A percentile compares a stretch with the other conserved stretches of the same genome.
Evolutionary conservation across 345 rosid genomes (phyloP).

Genomic region (Gossypium raimondii): DNA sequence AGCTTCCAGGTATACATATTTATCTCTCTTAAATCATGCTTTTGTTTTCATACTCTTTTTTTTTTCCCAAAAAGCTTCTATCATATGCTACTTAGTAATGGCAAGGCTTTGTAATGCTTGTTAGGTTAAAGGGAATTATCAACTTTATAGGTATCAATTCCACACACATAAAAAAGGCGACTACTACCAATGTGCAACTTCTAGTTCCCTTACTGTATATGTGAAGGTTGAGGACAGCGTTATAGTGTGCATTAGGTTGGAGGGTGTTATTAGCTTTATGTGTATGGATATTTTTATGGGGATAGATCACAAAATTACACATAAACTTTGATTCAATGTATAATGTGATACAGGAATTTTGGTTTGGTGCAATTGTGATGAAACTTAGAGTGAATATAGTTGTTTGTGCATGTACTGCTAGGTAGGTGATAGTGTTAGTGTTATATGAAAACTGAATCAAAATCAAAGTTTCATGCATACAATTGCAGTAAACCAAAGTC

Average conservation of each 20-base stretch:
- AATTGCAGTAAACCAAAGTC: neutral
- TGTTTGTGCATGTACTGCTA: neutral
- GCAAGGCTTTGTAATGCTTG: neutral
- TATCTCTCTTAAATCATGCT: conserved; percentile 7
- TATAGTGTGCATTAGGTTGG: neutral
- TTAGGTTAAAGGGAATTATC: neutral
- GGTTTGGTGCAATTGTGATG: neutral
- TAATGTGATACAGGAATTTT: neutral
- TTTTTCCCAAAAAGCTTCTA: neutral
- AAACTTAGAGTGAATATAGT: neutral
- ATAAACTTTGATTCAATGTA: neutral
- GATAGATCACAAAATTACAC: neutral
- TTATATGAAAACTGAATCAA: neutral
- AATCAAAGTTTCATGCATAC: neutral
- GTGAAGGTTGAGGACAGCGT: neutral
- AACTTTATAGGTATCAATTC: conserved; percentile 4
- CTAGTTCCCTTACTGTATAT: neutral
- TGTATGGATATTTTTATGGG: neutral
- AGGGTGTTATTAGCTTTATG: neutral
- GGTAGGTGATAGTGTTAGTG: neutral
- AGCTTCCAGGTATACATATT: conserved; percentile 70
- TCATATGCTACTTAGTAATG: neutral
- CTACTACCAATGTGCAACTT: neutral
- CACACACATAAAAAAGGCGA: neutral
- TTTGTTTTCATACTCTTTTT: neutral